phyloP scores from a whole-genome alignment of 768 basidiomycete genomes.

The Mycena alexandri region DNA sequence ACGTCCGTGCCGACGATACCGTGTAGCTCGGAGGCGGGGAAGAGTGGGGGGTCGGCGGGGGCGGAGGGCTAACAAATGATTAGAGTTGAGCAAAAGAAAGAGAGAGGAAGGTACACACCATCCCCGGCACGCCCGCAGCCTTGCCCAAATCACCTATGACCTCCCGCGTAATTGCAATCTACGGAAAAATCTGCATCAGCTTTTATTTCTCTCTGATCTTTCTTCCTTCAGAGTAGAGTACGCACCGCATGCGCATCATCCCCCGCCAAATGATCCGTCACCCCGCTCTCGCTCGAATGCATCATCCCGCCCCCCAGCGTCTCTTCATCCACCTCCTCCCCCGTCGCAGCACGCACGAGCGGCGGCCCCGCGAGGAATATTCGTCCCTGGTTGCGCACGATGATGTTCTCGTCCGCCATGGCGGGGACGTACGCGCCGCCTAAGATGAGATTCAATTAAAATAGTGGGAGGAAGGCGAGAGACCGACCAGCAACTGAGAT shows the following conservation, averaged over 20 bases:
- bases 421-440: conserved; percentile 96
- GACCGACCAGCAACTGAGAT: conserved; percentile 87
- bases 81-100: conserved; percentile 4
- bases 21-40: conserved; percentile 85
- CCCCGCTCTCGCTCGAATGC: conserved; percentile 93
- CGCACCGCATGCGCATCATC: conserved; percentile 88
- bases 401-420: conserved; percentile 96
- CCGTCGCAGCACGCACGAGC: conserved; percentile 94
- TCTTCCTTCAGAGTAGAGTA: too few species aligned
- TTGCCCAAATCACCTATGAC: conserved; percentile 84
- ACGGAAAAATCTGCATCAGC: neutral
- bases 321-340: conserved; percentile 93
- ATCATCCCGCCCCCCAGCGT: conserved; percentile 91
- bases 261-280: conserved; percentile 88
- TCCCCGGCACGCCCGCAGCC: conserved; percentile 63
- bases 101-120: conserved; percentile 54
- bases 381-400: conserved; percentile 90
- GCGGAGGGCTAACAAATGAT: conserved; percentile 62
- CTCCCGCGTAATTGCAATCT: conserved; percentile 78
- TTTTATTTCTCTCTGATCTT: too few species aligned
- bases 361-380: conserved; percentile 97
- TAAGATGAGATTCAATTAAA: conserved; percentile 41
- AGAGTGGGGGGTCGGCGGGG: conserved; percentile 78
- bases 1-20: conserved; percentile 93
- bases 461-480: neutral